Percentiles rank a stretch among this genome's conserved stretches.
Evolutionary conservation across 768 basidiomycete species (phyloP).

Genomic region (Phylloporus sp.): DNA sequence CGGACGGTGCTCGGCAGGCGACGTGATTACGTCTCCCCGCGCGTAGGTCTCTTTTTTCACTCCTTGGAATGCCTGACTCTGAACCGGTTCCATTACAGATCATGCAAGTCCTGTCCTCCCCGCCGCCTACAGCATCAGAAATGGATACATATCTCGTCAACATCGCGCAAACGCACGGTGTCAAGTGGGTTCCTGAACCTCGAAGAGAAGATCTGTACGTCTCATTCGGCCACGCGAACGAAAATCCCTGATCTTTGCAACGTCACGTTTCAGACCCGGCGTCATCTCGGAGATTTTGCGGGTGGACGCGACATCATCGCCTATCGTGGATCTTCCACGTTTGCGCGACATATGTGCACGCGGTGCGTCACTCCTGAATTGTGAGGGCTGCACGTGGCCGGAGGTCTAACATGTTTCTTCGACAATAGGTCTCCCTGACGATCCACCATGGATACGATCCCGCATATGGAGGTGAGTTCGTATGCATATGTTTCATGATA

Average conservation of each 20-base stretch:
- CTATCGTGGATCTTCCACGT: conserved; percentile 50
- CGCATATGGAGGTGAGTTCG: conserved; percentile 67
- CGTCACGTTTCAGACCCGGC: conserved; percentile 42
- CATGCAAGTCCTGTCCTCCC: conserved; percentile 45
- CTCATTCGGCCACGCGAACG: no score
- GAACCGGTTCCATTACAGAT: conserved; percentile 33
- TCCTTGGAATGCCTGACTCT: not conserved
- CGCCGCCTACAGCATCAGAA: conserved; percentile 50
- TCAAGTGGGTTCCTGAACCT: conserved; percentile 61
- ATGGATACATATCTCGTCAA: conserved; percentile 52
- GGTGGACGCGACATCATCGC: conserved; percentile 34
- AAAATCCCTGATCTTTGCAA: no score
- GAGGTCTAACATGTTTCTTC: conserved; percentile 2
- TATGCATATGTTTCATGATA: not conserved
- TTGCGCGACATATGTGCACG: conserved; percentile 55
- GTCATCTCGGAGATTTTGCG: conserved; percentile 59
- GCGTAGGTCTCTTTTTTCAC: conserved; percentile 32
- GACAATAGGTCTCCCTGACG: conserved; percentile 60
- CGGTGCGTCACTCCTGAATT: conserved; percentile 39
- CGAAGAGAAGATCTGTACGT: conserved; percentile 59
- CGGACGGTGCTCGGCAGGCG: conserved; percentile 47
- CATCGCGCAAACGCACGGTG: conserved; percentile 48
- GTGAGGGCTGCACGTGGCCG: not conserved
- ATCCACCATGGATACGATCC: conserved; percentile 71
- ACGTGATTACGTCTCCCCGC: conserved; percentile 50